Conservation (phyloP, 306 rosid species). For the Vigna nakashimae region DNA sequence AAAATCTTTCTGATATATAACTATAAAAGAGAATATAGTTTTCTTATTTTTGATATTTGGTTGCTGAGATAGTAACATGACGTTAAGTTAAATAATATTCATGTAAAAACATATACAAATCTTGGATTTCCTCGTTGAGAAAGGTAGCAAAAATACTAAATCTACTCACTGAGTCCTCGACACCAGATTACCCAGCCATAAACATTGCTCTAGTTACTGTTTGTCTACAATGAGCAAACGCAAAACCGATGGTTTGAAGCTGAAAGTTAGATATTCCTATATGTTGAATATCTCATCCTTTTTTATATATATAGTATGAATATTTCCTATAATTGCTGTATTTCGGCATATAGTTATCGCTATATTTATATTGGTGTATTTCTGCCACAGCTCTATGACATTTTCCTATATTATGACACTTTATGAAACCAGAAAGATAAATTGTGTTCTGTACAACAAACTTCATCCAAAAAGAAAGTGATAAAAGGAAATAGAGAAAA, state of each 20-base stretch:
- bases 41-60: not conserved
- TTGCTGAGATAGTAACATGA: not conserved
- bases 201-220: not conserved
- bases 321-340: not conserved
- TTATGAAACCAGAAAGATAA: not conserved
- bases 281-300: not conserved
- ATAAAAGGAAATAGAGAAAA: not conserved
- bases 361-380: not conserved
- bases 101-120: not conserved
- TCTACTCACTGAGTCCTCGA: not conserved
- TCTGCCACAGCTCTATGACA: not conserved
- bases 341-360: not conserved
- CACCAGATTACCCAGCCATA: not conserved
- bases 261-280: not conserved
- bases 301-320: not conserved
- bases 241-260: slow-evolving; percentile 9
- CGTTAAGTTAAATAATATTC: not conserved
- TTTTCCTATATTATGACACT: not conserved
- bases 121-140: not conserved
- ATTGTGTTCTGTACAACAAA: not conserved
- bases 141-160: not conserved
- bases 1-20: not conserved
- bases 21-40: not conserved
- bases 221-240: slow-evolving; percentile 16
- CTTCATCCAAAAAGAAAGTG: not conserved